phyloP scores from a whole-genome alignment of 1,284 basidiomycete species.

The Boletus semigastroideus region DNA sequence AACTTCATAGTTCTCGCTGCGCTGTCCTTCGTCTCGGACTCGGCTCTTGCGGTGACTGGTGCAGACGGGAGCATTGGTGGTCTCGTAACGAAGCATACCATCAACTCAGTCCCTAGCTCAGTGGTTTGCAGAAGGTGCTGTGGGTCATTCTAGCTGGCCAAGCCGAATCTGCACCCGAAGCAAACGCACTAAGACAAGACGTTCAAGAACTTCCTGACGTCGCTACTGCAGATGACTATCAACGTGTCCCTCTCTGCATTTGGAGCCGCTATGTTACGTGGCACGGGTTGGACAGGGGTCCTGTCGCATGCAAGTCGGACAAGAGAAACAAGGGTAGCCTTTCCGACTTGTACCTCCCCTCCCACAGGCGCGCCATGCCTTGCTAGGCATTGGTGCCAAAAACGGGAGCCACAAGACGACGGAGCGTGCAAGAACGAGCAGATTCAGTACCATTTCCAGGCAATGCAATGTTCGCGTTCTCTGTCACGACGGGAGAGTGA shows the following conservation, averaged over 20 bases:
- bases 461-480: no score
- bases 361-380: no score
- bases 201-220: slow-evolving; percentile 74
- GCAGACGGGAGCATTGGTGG: slow-evolving; percentile 81
- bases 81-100: slow-evolving; percentile 65
- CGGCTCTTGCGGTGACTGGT: slow-evolving; percentile 58
- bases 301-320: no score
- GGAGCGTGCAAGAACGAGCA: no score
- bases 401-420: no score
- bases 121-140: slow-evolving; percentile 69
- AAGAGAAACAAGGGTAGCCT: no score
- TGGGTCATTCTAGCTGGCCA: slow-evolving; percentile 66
- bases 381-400: no score
- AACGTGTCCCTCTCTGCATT: slow-evolving; percentile 92
- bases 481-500: no score
- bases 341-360: no score
- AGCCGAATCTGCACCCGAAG: slow-evolving; percentile 46
- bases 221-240: slow-evolving; percentile 84
- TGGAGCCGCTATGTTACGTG: slow-evolving; percentile 87
- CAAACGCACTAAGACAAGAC: slow-evolving; percentile 81
- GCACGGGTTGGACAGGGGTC: no score
- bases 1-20: slow-evolving; percentile 6
- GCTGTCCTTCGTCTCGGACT: slow-evolving; percentile 63
- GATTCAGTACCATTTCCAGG: no score
- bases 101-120: slow-evolving; percentile 68